A percentile compares a stretch with the other conserved stretches of the same genome.
phyloP scores from a whole-genome alignment of 208 protist genomes.

The Crithidia expoeki region DNA sequence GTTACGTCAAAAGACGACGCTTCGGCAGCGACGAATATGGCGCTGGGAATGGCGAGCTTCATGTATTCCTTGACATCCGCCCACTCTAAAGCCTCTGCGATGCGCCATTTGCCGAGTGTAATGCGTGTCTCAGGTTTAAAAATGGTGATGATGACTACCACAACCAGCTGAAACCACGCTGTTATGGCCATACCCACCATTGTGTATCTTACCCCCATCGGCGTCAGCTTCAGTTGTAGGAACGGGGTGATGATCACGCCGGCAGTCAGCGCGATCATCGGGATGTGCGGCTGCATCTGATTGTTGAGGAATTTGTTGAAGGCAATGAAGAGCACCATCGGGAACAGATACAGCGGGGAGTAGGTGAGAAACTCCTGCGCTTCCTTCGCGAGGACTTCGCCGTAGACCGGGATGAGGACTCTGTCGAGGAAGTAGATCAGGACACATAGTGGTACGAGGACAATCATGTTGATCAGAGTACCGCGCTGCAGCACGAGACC shows the following conservation, averaged over 20 bases:
- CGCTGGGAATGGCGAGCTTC: slow-evolving; percentile 78
- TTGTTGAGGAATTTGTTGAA: slow-evolving; percentile 89
- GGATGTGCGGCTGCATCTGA: slow-evolving; percentile 82
- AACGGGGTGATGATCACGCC: slow-evolving; percentile 70
- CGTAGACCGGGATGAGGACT: slow-evolving; percentile 64
- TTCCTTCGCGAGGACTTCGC: slow-evolving; percentile 41
- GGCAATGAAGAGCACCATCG: slow-evolving; percentile 70
- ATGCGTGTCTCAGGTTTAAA: slow-evolving; percentile 71
- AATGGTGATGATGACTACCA: slow-evolving; percentile 66
- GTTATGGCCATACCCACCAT: slow-evolving; percentile 85
- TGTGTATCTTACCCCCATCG: slow-evolving; percentile 79
- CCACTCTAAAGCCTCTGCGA: slow-evolving; percentile 68
- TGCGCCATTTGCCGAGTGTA: slow-evolving; percentile 64
- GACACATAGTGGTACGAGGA: slow-evolving; percentile 62
- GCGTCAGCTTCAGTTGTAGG: slow-evolving; percentile 72
- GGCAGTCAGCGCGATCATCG: slow-evolving; percentile 79
- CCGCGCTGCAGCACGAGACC: slow-evolving; percentile 81
- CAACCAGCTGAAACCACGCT: slow-evolving; percentile 72
- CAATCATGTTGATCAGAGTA: slow-evolving; percentile 70
- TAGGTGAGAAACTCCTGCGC: slow-evolving; percentile 75
- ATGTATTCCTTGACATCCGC: slow-evolving; percentile 79
- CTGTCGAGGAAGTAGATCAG: slow-evolving; percentile 53
- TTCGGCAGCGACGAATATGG: slow-evolving; percentile 87
- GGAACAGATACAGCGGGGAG: slow-evolving; percentile 66
- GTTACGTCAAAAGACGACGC: slow-evolving; percentile 86